Evolutionary conservation across 345 rosid species (phyloP).

Genomic region (Luvunga scandens): DNA sequence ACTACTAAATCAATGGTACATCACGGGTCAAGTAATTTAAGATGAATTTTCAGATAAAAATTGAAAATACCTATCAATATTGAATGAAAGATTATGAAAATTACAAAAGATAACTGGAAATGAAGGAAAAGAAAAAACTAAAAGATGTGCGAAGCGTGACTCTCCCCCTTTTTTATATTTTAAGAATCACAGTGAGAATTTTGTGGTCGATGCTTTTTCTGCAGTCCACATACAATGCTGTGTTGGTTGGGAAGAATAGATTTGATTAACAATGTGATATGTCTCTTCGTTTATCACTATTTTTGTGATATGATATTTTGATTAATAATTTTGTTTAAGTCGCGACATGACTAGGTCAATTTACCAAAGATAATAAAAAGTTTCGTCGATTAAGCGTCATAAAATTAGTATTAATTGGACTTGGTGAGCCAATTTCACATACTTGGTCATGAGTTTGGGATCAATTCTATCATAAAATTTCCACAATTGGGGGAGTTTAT

Average conservation of each 20-base stretch:
- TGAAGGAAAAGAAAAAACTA: no score
- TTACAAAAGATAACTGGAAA: no score
- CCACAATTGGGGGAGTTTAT: background rate
- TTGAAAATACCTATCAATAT: no score
- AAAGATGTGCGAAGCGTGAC: no score
- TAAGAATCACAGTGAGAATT: background rate
- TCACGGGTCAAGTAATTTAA: no score
- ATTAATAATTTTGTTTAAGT: background rate
- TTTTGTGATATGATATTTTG: background rate
- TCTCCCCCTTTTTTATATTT: no score
- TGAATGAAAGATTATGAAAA: no score
- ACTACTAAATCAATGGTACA: no score
- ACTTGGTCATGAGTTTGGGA: background rate
- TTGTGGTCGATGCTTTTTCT: background rate
- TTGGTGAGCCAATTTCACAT: background rate
- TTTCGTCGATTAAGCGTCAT: background rate
- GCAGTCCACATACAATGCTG: no score
- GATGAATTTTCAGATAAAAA: no score
- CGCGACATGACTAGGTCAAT: background rate
- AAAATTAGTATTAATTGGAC: background rate
- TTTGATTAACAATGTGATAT: conserved; percentile 15
- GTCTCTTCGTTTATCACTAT: background rate
- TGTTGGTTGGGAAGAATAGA: conserved; percentile 2
- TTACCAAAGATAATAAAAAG: background rate
- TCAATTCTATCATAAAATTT: background rate